Base-by-base conservation (phyloP, 2,329 filamentous ascomycete genomes). In the Apiospora arundinis region DNA sequence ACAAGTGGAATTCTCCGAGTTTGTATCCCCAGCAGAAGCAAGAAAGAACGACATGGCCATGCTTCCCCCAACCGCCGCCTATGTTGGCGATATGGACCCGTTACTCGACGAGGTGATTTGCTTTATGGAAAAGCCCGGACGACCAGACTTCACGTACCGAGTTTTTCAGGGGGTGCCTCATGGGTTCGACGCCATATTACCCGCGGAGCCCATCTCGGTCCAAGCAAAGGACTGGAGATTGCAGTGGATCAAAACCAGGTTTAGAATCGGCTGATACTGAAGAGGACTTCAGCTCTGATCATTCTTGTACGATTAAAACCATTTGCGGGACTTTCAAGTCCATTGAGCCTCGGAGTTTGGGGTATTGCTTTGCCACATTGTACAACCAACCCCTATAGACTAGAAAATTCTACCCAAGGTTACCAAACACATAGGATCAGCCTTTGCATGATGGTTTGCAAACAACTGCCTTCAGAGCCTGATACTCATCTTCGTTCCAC, bases 1-100 rank as follows among this genome's bases (percentile, higher is more conserved):
- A 40, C 32, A 63, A 44, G 37, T 56, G 52, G 52, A 70, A 4
- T 52, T 70, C 23, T 63, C 68, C 49, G 60, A 63, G 52, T 46
- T 45, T 44, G 45, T 63, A 18, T 45, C 52, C 16, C 68, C 68
- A 8, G 68, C 68, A 7, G 49, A 46, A 56, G 68, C 68, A 56
- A 42, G 45, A 25, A 52, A 40, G n/a, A 44, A 12, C 16, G 56
- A 70, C 52, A 14, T 70, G 4, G 48, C 49, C 42, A 40, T 25
- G 42, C 45, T 70, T n/a, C 68, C 68, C 23, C 37, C 49, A 12
- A 70, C 68, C 7, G 49, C 49, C 42, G 56, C 56, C 52, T 60
- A 70, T 14, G 68, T 65, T 7, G 68, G 68, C 5, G 60, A 60
- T 16, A 63, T 70, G 49, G 68, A 70, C 52, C 68, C 68, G 49